Percentiles rank a stretch among this genome's conserved stretches.
phyloP scores from a whole-genome alignment of 164 flowering plant species.

The Euptelea pleiosperma region DNA sequence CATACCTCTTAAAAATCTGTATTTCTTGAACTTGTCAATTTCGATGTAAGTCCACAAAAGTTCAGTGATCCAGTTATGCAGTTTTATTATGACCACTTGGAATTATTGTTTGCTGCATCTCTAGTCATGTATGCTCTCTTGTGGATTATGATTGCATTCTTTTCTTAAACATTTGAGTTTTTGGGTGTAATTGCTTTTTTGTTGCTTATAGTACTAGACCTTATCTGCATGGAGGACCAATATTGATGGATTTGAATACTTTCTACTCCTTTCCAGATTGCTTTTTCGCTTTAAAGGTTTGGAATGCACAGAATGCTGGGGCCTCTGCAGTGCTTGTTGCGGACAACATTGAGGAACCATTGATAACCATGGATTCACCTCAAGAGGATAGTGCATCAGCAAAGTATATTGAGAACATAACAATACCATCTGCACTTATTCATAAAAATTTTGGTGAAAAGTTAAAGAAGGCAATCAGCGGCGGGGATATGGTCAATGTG shows the following conservation, averaged over 20 bases:
- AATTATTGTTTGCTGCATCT: no score
- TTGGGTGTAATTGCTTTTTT: neutral
- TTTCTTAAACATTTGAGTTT: neutral
- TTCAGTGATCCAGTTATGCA: no score
- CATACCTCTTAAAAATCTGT: no score
- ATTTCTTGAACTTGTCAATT: no score
- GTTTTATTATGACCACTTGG: no score
- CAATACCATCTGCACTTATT: conserved; percentile 91
- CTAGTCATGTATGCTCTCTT: neutral
- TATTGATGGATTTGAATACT: conserved; percentile 1
- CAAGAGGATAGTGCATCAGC: conserved; percentile 66
- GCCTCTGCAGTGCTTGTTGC: conserved; percentile 96
- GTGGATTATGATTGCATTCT: neutral
- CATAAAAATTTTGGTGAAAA: conserved; percentile 68
- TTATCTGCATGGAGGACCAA: neutral
- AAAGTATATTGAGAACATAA: conserved; percentile 73
- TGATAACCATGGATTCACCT: conserved; percentile 94
- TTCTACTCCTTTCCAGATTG: conserved; percentile 57
- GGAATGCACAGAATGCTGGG: conserved; percentile 97
- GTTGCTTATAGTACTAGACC: neutral
- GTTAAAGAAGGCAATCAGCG: conserved; percentile 55
- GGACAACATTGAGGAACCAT: conserved; percentile 68
- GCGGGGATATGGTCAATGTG: conserved; percentile 84
- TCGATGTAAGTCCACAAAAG: no score
- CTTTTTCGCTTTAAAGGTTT: conserved; percentile 83